Conservation (phyloP, 805 yeast species). For the Candida fluviatilis region DNA sequence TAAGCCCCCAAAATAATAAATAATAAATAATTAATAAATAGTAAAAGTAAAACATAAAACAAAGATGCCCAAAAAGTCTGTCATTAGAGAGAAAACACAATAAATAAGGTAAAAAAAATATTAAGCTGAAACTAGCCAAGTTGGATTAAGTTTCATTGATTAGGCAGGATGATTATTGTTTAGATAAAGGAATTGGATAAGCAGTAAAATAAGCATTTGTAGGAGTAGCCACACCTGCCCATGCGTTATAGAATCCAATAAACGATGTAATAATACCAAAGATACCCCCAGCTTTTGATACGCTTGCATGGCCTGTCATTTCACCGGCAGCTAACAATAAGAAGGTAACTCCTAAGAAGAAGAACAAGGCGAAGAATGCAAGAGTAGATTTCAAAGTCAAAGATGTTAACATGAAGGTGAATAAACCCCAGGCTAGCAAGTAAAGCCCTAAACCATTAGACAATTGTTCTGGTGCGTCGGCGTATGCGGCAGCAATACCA, state of each 20-base stretch:
- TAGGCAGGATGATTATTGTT: background rate
- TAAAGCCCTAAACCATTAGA: constrained; percentile 32
- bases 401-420: constrained; percentile 33
- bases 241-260: constrained; percentile 39
- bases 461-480: constrained; percentile 21
- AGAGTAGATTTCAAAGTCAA: constrained; percentile 36
- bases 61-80: background rate
- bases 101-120: background rate
- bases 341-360: constrained; percentile 29
- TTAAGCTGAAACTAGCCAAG: background rate
- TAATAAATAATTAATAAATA: background rate
- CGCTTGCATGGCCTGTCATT: constrained; percentile 20
- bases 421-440: constrained; percentile 38
- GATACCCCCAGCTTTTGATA: constrained; percentile 38
- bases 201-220: constrained; percentile 35
- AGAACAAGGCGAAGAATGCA: constrained; percentile 30
- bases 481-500: constrained; percentile 31
- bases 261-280: constrained; percentile 38
- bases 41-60: background rate
- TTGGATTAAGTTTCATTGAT: background rate
- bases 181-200: constrained; percentile 21
- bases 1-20: constrained; percentile 2
- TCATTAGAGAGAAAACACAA: background rate
- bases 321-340: constrained; percentile 33
- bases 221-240: constrained; percentile 33